Evolutionary conservation across 2,329 filamentous ascomycete species (phyloP).

Genomic region (Trichoderma sp.): DNA sequence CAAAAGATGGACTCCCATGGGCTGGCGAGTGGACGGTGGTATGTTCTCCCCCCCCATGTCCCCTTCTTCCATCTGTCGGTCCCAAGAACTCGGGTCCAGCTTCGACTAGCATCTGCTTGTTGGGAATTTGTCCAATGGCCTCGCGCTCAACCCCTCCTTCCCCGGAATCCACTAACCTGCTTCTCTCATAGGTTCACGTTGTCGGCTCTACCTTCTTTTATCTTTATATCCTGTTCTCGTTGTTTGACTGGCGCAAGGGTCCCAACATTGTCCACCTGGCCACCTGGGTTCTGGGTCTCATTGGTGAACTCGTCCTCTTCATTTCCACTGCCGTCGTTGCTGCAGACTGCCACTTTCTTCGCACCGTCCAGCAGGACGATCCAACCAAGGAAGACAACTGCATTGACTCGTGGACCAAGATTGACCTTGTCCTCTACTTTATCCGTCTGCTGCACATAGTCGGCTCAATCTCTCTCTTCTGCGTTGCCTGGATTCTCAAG

Average conservation of each 20-base stretch:
- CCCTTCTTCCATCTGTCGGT: not conserved
- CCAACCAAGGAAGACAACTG: slow-evolving; percentile 30
- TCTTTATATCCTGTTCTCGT: slow-evolving; percentile 77
- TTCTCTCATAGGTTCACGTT: slow-evolving; percentile 67
- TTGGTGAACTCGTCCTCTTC: slow-evolving; percentile 71
- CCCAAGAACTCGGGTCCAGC: not conserved
- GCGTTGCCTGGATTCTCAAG: slow-evolving; percentile 42
- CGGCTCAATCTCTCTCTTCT: slow-evolving; percentile 51
- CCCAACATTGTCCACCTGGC: slow-evolving; percentile 77
- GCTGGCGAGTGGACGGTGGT: slow-evolving; percentile 75
- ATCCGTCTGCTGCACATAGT: slow-evolving; percentile 66
- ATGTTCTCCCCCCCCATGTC: slow-evolving; percentile 37
- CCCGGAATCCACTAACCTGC: slow-evolving; percentile 5
- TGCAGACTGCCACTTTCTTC: slow-evolving; percentile 61
- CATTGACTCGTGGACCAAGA: slow-evolving; percentile 41
- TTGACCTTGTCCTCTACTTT: slow-evolving; percentile 64
- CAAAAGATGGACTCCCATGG: slow-evolving; percentile 56
- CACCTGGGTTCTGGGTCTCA: slow-evolving; percentile 72
- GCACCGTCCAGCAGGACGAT: slow-evolving; percentile 30
- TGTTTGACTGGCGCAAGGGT: slow-evolving; percentile 78
- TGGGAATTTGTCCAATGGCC: not conserved
- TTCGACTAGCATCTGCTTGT: not conserved
- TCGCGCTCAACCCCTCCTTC: not conserved
- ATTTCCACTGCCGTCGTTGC: slow-evolving; percentile 67
- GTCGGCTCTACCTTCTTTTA: slow-evolving; percentile 84